Evolutionary conservation across 2,329 filamentous ascomycete genomes (phyloP).

Genomic region (Nigrospora osmanthi): DNA sequence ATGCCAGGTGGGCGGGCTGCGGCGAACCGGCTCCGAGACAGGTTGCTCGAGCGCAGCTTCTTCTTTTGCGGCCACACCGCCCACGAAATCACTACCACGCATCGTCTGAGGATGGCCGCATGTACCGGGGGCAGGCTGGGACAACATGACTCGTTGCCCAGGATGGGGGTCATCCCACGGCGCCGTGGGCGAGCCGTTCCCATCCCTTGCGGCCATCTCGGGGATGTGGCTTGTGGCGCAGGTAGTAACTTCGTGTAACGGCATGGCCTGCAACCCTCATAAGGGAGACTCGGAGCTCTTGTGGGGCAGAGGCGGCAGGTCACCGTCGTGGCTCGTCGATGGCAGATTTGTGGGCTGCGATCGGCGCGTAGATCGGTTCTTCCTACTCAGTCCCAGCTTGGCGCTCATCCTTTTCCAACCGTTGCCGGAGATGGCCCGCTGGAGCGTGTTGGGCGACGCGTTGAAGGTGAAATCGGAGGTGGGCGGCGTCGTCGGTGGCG

Average conservation of each 20-base stretch:
- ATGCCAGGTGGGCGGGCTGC: slow-evolving; percentile 13
- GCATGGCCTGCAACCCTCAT: slow-evolving; percentile 53
- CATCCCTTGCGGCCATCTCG: slow-evolving; percentile 10
- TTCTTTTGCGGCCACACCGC: slow-evolving; percentile 43
- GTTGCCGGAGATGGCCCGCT: slow-evolving; percentile 46
- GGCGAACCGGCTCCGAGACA: slow-evolving; percentile 13
- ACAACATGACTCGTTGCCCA: slow-evolving; percentile 30
- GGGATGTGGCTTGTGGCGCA: slow-evolving; percentile 14
- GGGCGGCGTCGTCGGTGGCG: slow-evolving; percentile 66
- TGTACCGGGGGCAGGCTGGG: slow-evolving; percentile 14
- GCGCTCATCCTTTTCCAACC: slow-evolving; percentile 60
- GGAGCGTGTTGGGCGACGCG: slow-evolving; percentile 43
- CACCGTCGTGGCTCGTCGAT: slow-evolving; percentile 25
- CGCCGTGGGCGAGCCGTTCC: slow-evolving; percentile 10
- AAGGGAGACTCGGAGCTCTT: slow-evolving; percentile 23
- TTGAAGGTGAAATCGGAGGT: slow-evolving; percentile 48
- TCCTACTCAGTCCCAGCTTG: slow-evolving; percentile 51
- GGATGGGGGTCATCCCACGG: slow-evolving; percentile 38
- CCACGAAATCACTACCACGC: slow-evolving; percentile 23
- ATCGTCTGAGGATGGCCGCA: slow-evolving; percentile 9
- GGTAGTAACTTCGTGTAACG: slow-evolving; percentile 33
- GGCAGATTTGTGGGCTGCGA: slow-evolving; percentile 36
- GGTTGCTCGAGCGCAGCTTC: slow-evolving; percentile 16
- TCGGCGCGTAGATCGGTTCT: slow-evolving; percentile 36
- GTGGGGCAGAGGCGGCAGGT: slow-evolving; percentile 12